Evolutionary conservation across 352 stramenopile genomes (phyloP).

Genomic region (Phytophthora lateralis): DNA sequence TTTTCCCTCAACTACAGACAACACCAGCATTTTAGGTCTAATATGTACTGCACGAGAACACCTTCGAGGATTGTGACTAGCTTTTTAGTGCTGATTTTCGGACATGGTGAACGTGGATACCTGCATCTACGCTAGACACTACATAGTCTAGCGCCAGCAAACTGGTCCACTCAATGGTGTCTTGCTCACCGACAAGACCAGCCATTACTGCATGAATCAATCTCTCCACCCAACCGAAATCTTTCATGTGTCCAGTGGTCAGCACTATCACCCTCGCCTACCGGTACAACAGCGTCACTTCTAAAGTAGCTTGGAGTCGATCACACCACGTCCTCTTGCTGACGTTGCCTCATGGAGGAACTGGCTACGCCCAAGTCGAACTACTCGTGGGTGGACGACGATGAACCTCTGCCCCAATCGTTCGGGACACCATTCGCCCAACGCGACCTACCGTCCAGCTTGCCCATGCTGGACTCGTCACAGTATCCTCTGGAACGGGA

Average conservation of each 20-base stretch:
- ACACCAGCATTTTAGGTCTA: too few species aligned
- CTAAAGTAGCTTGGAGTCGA: background rate
- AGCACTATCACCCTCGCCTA: background rate
- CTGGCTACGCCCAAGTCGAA: slow-evolving; percentile 11
- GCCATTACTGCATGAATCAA: too few species aligned
- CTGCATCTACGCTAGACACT: too few species aligned
- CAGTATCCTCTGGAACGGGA: slow-evolving; percentile 16
- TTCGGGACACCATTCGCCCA: slow-evolving; percentile 6
- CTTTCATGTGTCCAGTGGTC: background rate
- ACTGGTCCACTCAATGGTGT: too few species aligned
- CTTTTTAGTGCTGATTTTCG: too few species aligned
- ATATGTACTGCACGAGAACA: too few species aligned
- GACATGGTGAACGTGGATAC: too few species aligned
- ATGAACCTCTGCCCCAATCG: slow-evolving; percentile 5
- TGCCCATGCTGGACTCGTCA: slow-evolving; percentile 14
- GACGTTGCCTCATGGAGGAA: slow-evolving; percentile 4
- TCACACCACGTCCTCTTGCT: background rate
- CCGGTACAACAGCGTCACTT: too few species aligned
- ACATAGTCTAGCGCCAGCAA: too few species aligned
- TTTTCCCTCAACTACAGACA: too few species aligned
- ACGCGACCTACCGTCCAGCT: slow-evolving; percentile 10
- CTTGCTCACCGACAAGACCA: too few species aligned
- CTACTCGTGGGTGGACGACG: slow-evolving; percentile 8
- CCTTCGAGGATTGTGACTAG: too few species aligned
- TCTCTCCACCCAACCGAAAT: slow-evolving; percentile 4